Base-by-base conservation (phyloP, 2,329 filamentous ascomycete genomes). In the Cytospora chrysosperma region DNA sequence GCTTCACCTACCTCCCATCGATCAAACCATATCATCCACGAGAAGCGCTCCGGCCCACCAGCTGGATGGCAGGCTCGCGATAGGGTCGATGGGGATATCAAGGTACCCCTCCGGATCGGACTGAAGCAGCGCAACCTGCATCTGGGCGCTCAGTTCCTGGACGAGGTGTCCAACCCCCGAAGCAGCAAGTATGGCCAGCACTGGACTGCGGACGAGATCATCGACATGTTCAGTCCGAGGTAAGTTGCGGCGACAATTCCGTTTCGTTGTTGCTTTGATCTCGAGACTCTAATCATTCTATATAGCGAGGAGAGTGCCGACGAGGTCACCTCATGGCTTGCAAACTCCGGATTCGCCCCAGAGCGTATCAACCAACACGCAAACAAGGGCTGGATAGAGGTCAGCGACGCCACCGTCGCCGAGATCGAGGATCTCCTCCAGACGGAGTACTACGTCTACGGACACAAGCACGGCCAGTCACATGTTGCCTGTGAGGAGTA, bases 371-470 rank as follows among this genome's bases (percentile, higher is more conserved):
- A 28, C 34, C 62, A 64, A 13, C 56, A 61, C 19, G 50, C 59
- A 28, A 66, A 61, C 61, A 54, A 61, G 51, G 55, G 58, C 47
- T 66, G 64, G 64, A 37, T 66, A n/a, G 62, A 66, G 28, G 63
- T 66, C 19, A 13, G 62, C 32, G 56, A 62, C 28, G 34, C 64
- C 17, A 64, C 64, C 10, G 62, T 63, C 32, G 37, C 56, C 21
- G 64, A 66, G 54, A 51, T 61, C 30, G 64, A 66, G 43, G 26
- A 62, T 5, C 62, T 66, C n/a, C 54, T 66, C 30, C 59, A 66
- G 13, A 66, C 64, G 9, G 56, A 64, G 30, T 66, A 66, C 37
- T 61, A 66, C 34, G 55, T 64, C 17, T 66, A 61, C 30, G 64
- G 64, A 13, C 57, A 64, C 27, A 52, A 64, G 56, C 43, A 60